Conservation (phyloP, 768 basidiomycete species). For the Mycena metata region DNA sequence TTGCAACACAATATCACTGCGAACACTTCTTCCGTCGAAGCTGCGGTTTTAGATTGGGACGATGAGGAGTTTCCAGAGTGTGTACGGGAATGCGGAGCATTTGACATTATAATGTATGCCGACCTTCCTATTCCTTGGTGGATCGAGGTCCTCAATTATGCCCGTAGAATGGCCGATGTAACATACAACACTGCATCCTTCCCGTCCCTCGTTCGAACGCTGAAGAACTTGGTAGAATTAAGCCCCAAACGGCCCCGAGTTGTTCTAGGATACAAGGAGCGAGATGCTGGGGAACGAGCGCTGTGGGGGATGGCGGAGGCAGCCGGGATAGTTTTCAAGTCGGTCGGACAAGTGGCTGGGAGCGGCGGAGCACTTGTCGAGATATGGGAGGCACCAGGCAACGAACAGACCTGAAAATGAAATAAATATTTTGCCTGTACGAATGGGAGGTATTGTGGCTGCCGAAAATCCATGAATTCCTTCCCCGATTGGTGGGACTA, state of each 20-base stretch:
- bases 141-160: background rate
- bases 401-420: no score
- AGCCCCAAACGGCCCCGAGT: conserved; percentile 57
- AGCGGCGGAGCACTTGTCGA: conserved; percentile 76
- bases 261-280: conserved; percentile 89
- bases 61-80: conserved; percentile 63
- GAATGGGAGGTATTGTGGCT: no score
- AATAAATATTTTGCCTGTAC: no score
- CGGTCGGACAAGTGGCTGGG: conserved; percentile 68
- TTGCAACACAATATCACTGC: conserved; percentile 76
- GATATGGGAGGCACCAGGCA: conserved; percentile 65
- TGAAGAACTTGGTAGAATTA: conserved; percentile 62
- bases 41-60: conserved; percentile 83
- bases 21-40: conserved; percentile 54
- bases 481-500: no score
- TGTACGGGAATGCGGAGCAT: conserved; percentile 53
- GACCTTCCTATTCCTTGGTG: background rate
- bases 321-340: conserved; percentile 68
- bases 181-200: conserved; percentile 93
- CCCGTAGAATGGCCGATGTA: conserved; percentile 89
- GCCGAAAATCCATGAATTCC: no score
- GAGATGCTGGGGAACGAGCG: conserved; percentile 80
- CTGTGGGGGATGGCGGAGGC: conserved; percentile 75
- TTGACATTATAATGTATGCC: conserved; percentile 83
- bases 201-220: conserved; percentile 78